A percentile compares a stretch with the other conserved stretches of the same genome.
Evolutionary conservation across 2,329 filamentous ascomycete genomes (phyloP).

Genomic region (Beauveria medogensis): DNA sequence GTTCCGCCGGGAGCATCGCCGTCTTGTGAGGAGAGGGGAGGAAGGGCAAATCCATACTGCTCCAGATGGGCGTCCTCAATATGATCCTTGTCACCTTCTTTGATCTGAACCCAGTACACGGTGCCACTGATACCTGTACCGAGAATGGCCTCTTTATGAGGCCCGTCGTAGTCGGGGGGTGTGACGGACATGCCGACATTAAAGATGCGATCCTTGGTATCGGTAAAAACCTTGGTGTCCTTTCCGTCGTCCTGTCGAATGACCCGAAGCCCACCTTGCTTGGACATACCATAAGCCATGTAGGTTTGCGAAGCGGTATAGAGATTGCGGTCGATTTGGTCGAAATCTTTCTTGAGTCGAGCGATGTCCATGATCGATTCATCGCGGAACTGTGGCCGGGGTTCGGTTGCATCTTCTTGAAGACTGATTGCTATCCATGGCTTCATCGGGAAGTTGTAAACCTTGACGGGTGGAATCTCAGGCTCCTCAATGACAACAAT

Average conservation of each 20-base stretch:
- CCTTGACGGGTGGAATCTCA: slow-evolving; percentile 58
- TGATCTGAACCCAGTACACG: slow-evolving; percentile 89
- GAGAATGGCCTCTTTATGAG: slow-evolving; percentile 72
- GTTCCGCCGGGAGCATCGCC: slow-evolving; percentile 87
- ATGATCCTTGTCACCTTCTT: slow-evolving; percentile 67
- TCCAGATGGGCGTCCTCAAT: slow-evolving; percentile 74
- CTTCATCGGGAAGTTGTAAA: slow-evolving; percentile 94
- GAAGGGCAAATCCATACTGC: slow-evolving; percentile 79
- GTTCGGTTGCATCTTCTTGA: slow-evolving; percentile 45
- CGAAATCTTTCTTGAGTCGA: slow-evolving; percentile 92
- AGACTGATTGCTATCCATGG: slow-evolving; percentile 89
- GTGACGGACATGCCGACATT: slow-evolving; percentile 78
- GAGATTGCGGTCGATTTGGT: slow-evolving; percentile 90
- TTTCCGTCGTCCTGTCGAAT: slow-evolving; percentile 91
- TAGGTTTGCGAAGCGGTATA: slow-evolving; percentile 84
- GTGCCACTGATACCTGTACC: slow-evolving; percentile 91
- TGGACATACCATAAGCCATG: slow-evolving; percentile 90
- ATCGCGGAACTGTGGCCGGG: slow-evolving; percentile 60
- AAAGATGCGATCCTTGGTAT: slow-evolving; percentile 89
- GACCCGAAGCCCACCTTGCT: slow-evolving; percentile 84
- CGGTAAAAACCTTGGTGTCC: slow-evolving; percentile 85
- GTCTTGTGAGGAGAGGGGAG: slow-evolving; percentile 76
- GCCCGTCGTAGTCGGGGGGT: slow-evolving; percentile 44
- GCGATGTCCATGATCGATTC: slow-evolving; percentile 88
- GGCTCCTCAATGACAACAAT: slow-evolving; percentile 59